Evolutionary conservation across 495 filamentous ascomycete species (phyloP).

Genomic region (Aspergillus haitiensis): DNA sequence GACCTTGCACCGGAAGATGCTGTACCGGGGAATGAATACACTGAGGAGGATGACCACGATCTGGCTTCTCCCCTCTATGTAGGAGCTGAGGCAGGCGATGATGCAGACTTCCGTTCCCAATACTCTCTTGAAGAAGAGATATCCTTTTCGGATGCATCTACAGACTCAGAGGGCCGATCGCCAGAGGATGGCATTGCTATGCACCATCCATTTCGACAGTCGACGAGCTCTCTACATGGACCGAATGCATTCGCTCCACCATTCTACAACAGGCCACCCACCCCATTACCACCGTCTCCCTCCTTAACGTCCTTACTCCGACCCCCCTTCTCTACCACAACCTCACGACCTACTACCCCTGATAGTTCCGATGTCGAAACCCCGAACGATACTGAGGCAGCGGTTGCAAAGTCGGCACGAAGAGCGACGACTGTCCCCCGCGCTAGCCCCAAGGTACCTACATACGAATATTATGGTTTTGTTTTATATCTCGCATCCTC

Average conservation of each 20-base stretch:
- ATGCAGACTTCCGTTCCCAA: constrained; percentile 50
- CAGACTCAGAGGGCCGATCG: constrained; percentile 40
- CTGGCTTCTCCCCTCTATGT: constrained; percentile 33
- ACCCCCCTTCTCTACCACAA: constrained; percentile 64
- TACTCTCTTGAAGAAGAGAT: constrained; percentile 42
- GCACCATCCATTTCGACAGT: constrained; percentile 45
- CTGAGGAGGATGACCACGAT: constrained; percentile 32
- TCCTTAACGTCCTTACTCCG: constrained; percentile 94
- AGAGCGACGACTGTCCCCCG: constrained; percentile 74
- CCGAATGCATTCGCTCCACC: constrained; percentile 73
- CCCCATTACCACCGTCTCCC: constrained; percentile 88
- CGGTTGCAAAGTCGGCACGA: constrained; percentile 62
- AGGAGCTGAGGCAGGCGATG: constrained; percentile 40
- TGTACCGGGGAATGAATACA: constrained; percentile 29
- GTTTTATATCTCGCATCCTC: constrained; percentile 86
- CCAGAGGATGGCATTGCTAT: constrained; percentile 37
- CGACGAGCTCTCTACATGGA: constrained; percentile 44
- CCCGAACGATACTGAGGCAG: constrained; percentile 60
- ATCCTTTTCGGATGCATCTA: constrained; percentile 40
- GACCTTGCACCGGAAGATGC: constrained; percentile 29
- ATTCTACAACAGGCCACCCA: constrained; percentile 85
- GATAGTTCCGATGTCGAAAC: constrained; percentile 85
- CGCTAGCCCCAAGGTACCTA: constrained; percentile 89
- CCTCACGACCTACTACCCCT: constrained; percentile 86
- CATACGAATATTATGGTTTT: constrained; percentile 99